phyloP scores from a whole-genome alignment of 352 stramenopile genomes.

The Pilasporangium apinafurcum region DNA sequence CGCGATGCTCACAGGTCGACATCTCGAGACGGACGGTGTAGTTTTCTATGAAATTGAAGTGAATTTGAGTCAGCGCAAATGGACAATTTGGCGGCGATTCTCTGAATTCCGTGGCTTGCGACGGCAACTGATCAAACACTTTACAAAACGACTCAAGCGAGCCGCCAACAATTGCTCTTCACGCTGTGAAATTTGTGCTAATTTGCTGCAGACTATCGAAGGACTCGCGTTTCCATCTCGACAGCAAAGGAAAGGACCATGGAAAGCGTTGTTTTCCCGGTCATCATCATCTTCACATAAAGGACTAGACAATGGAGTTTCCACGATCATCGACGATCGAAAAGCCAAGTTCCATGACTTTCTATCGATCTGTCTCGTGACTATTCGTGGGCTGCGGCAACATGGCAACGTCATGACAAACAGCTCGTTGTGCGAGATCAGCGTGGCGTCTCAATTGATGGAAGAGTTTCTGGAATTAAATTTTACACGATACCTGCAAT shows the following conservation, averaged over 20 bases:
- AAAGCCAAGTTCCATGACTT: slow-evolving; percentile 55
- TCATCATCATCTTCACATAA: background rate
- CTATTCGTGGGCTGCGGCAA: slow-evolving; percentile 57
- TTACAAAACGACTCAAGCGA: slow-evolving; percentile 21
- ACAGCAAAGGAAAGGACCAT: slow-evolving; percentile 14
- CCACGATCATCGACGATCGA: slow-evolving; percentile 30
- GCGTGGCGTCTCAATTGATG: slow-evolving; percentile 34
- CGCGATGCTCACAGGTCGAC: slow-evolving; percentile 30
- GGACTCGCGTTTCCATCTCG: slow-evolving; percentile 41
- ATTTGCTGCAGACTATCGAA: slow-evolving; percentile 57
- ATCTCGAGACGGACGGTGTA: slow-evolving; percentile 43
- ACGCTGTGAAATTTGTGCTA: slow-evolving; percentile 48
- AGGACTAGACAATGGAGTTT: background rate
- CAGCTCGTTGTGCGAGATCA: slow-evolving; percentile 51
- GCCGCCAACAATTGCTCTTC: slow-evolving; percentile 5
- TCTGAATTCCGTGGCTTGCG: slow-evolving; percentile 63
- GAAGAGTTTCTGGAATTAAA: slow-evolving; percentile 70
- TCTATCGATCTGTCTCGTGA: slow-evolving; percentile 35
- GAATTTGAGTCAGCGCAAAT: slow-evolving; percentile 56
- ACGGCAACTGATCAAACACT: slow-evolving; percentile 55
- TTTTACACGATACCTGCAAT: slow-evolving; percentile 57
- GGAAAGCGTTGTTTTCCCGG: slow-evolving; percentile 16
- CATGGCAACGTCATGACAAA: slow-evolving; percentile 44
- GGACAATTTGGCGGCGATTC: slow-evolving; percentile 55
- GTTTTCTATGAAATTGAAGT: slow-evolving; percentile 70